Base-by-base conservation (phyloP, 352 stramenopile genomes). In the Globisporangium cystogenes region DNA sequence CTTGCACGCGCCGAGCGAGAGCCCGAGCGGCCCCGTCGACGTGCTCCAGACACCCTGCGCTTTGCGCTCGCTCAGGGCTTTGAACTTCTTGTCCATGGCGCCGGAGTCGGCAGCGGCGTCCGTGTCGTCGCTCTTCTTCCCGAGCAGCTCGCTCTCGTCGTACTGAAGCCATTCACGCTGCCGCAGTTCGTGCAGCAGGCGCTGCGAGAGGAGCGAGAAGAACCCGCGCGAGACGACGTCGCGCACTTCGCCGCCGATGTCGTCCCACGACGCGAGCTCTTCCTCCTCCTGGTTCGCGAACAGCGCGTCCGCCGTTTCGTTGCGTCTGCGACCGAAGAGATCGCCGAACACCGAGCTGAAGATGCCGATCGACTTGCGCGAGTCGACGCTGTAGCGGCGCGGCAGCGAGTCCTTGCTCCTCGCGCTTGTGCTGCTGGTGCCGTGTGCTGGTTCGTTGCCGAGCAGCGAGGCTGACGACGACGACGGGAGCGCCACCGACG, bases 11-110 rank as follows among this genome's bases (percentile, higher is more conserved):
- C 70, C 68, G 33, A 90, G 59, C 18, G 62, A 72, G 10, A 87
- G 53, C 0, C 75, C 79, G 42, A 93, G 64, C 1, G 77, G 65
- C 2, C 79, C 79, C 1, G 65, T 71, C 0, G 79, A 55, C 6
- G 76, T 86, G 46, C 67, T 93, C 82, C 79, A 93, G 15, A 90
- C 66, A 29, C 79, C 77, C 41, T 78, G 73, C 3, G 64, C 68
- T 43, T 81, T 79, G 24, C 69, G 72, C 24, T 68, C 48, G 18
- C 70, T 68, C n/a, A 73, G 51, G 18, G 62, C 50, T 55, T 67
- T 68, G 21, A 56, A 43, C 18, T 50, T 54, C 29, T 73, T 64
- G 4, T 55, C 26, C 24, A 16, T 20, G 10, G 15, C n/a, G 18
- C 21, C 40, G 31, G 8, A 40, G 51, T 20, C 15, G 31, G 3